Evolutionary conservation across 441 rosid genomes (phyloP), one percentile per base, ranked within the genome.

Genomic region (Cnidoscolus chayamansa): DNA sequence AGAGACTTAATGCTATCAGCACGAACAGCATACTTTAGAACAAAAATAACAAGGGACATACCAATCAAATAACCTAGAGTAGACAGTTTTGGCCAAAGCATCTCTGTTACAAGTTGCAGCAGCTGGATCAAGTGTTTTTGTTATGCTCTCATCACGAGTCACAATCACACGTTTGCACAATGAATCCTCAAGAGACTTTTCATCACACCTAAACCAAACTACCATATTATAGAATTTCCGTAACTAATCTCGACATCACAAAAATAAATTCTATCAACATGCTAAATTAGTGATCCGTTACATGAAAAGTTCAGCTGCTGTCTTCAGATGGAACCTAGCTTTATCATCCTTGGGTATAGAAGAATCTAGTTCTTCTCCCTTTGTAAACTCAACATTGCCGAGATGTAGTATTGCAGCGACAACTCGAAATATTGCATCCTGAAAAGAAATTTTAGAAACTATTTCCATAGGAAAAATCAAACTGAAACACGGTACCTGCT

Each of bases 21-120:
- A 10, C 51, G 31, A 64, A 63, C 16, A 56, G 19, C 9, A 32
- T 63, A 31, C 35, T 63, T 47, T 35, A 63, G 55, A 49, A 67
- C 20, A 67, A 68, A 72, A 63, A 37, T 15, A 56, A 37, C 1
- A 48, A 56, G 43, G 20, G 77, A 67, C 90, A 53, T 84, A 95
- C 99, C 99, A 95, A 83, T 95, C 99, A 82, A 95, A 95, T 77
- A 95, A 84, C 75, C 89, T 91, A 16, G 99, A 87, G 81, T 95
- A 95, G 56, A 91, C 98, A 68, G 77, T 86, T 83, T 91, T 95
- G 48, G 99, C 98, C 72, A 95, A 84, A 75, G 97, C 96, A 89
- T 95, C 99, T 80, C 99, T 90, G 77, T 81, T 90, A 75, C 88
- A 51, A 74, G 91, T 80, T 76, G 98, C 99, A 78, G 95, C 73